A percentile compares a stretch with the other conserved stretches of the same genome.
These are phyloP conservation scores for Pythium apleroticum DNA, from an alignment of 352 stramenopile genomes.

Conservation along the genomic window DNA sequence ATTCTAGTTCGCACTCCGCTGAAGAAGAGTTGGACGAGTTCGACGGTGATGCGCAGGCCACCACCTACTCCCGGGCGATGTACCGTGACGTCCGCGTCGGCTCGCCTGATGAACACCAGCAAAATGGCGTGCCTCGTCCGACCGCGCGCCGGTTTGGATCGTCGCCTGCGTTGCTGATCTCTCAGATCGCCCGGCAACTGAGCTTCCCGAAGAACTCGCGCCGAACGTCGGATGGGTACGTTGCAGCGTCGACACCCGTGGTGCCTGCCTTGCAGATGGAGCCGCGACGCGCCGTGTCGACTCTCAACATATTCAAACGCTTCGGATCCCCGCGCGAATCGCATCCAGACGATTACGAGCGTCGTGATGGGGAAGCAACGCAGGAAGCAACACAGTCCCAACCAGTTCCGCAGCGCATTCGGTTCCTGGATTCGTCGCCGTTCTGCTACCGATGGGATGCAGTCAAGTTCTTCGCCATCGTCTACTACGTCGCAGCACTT, in stretches of 20 bases:
- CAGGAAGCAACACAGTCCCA: not conserved
- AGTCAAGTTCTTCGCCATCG: slow-evolving; percentile 30
- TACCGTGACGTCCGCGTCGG: not conserved
- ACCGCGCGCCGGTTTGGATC: slow-evolving; percentile 13
- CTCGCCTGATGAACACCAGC: not conserved
- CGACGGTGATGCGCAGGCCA: not conserved
- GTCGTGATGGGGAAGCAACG: not conserved
- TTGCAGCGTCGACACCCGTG: slow-evolving; percentile 5
- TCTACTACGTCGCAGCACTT: slow-evolving; percentile 32
- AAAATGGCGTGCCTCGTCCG: not conserved
- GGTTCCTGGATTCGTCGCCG: slow-evolving; percentile 23
- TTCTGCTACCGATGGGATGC: slow-evolving; percentile 35
- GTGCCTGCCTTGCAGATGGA: not conserved
- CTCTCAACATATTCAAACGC: slow-evolving; percentile 5
- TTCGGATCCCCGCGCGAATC: slow-evolving; percentile 10
- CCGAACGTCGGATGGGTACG: slow-evolving; percentile 13
- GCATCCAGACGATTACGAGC: not conserved
- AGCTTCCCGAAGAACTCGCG: not conserved
- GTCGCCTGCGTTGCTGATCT: slow-evolving; percentile 18
- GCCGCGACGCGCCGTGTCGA: slow-evolving; percentile 1
- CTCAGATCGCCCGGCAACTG: slow-evolving; percentile 12
- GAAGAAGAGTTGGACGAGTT: slow-evolving; percentile 11
- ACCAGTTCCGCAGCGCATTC: not conserved
- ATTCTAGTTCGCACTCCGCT: slow-evolving; percentile 1
- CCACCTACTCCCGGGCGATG: not conserved